Percentiles rank a stretch among this genome's conserved stretches.
These are phyloP conservation scores for Kwoniella shandongensis DNA, from an alignment of 768 basidiomycete genomes.

Conservation along the genomic window DNA sequence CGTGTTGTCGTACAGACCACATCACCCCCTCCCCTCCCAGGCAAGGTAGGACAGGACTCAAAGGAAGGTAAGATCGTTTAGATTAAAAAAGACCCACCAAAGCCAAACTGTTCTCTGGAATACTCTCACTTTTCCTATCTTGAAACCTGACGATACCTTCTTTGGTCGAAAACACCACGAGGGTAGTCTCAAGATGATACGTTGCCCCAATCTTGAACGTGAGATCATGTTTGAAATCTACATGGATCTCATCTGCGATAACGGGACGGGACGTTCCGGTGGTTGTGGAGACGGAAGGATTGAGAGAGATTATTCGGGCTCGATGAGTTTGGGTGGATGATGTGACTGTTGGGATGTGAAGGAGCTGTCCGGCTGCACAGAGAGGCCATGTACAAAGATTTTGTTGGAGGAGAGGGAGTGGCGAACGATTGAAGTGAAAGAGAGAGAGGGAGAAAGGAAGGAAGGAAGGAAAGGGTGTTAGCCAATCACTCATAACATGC, in stretches of 20 bases:
- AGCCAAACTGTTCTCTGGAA: slow-evolving; percentile 42
- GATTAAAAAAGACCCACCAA: slow-evolving; percentile 26
- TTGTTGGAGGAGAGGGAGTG: no score
- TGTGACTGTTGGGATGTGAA: slow-evolving; percentile 42
- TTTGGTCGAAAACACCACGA: slow-evolving; percentile 34
- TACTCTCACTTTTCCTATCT: slow-evolving; percentile 44
- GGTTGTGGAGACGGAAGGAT: slow-evolving; percentile 10
- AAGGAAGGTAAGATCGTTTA: no score
- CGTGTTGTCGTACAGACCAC: no score
- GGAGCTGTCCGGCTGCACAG: slow-evolving; percentile 46
- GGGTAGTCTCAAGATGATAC: slow-evolving; percentile 42
- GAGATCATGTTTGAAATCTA: slow-evolving; percentile 43
- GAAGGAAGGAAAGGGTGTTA: no score
- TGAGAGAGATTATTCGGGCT: slow-evolving; percentile 20
- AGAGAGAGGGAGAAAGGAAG: no score
- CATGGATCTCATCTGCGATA: slow-evolving; percentile 30
- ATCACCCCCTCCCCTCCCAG: not conserved
- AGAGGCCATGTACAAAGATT: not conserved
- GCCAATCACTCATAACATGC: no score
- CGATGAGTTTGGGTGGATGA: slow-evolving; percentile 38
- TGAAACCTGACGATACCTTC: slow-evolving; percentile 45
- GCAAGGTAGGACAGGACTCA: not conserved
- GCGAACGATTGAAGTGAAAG: no score
- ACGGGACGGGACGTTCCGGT: slow-evolving; percentile 13
- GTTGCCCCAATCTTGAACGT: slow-evolving; percentile 38